Evolutionary conservation across 192 early-diverging fungal species (phyloP).

Genomic region (Coemansia sp.): DNA sequence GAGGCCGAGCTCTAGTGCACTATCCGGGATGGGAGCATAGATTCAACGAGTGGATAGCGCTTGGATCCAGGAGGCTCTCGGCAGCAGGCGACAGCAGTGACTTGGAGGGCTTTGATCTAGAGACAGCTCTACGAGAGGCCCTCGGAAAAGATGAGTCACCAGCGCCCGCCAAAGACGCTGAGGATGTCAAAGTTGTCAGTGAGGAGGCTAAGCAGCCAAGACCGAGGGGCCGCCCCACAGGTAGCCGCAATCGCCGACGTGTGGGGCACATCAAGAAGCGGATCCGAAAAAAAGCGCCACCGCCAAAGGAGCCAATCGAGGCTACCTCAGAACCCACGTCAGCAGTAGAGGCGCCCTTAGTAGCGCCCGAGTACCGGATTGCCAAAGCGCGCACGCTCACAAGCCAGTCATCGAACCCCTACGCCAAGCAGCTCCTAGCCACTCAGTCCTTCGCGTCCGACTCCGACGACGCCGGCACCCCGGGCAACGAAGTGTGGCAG

Average conservation of each 20-base stretch:
- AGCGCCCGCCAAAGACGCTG: neutral
- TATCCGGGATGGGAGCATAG: conserved; percentile 43
- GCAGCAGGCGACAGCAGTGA: conserved; percentile 11
- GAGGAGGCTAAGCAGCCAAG: neutral
- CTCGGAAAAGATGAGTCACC: neutral
- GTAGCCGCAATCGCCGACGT: conserved; percentile 35
- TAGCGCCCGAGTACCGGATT: conserved; percentile 14
- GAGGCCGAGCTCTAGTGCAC: conserved; percentile 36
- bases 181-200: neutral
- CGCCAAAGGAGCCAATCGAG: conserved; percentile 23
- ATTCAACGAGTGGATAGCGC: conserved; percentile 47
- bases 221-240: conserved; percentile 21
- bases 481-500: conserved; percentile 33
- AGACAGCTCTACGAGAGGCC: neutral
- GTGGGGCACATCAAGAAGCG: conserved; percentile 34
- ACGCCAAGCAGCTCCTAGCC: conserved; percentile 17
- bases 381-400: conserved; percentile 22
- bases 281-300: conserved; percentile 3
- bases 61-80: conserved; percentile 35
- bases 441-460: conserved; percentile 10
- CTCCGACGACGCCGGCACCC: neutral
- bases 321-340: neutral
- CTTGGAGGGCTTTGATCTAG: conserved; percentile 23
- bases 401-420: conserved; percentile 27
- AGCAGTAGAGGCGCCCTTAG: neutral